Conservation (phyloP, 352 stramenopile species). For the Peronosclerospora sorghi region DNA sequence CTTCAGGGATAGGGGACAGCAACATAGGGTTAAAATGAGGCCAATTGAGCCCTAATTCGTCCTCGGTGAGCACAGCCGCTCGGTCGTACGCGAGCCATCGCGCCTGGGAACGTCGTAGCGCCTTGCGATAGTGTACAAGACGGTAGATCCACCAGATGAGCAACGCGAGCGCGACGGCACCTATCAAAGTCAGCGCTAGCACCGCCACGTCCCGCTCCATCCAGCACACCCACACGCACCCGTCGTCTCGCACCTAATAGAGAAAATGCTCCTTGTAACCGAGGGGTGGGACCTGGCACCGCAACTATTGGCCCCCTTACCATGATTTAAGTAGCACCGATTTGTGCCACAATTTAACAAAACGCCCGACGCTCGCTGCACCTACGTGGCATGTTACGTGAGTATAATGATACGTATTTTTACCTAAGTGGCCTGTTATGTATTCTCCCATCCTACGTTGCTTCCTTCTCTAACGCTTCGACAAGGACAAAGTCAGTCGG, state of each 20-base stretch:
- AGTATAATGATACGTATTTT: too few species aligned
- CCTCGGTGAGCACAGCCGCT: constrained; percentile 15
- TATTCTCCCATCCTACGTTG: background rate
- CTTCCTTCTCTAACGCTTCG: constrained; percentile 12
- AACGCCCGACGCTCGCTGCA: too few species aligned
- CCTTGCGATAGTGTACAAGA: constrained; percentile 49
- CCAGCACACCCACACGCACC: constrained; percentile 9
- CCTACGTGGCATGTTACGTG: too few species aligned
- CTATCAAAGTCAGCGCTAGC: constrained; percentile 31
- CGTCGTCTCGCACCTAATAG: constrained; percentile 10
- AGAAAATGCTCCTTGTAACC: too few species aligned
- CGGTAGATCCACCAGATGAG: constrained; percentile 44
- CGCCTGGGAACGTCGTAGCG: constrained; percentile 44
- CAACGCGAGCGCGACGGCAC: constrained; percentile 24
- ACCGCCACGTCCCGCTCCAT: constrained; percentile 36
- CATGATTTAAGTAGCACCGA: too few species aligned
- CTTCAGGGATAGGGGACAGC: constrained; percentile 61
- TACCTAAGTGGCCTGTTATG: too few species aligned
- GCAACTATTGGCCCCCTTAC: too few species aligned
- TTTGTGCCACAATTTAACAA: too few species aligned
- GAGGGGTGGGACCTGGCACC: too few species aligned
- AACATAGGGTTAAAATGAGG: constrained; percentile 39
- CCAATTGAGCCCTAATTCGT: constrained; percentile 33
- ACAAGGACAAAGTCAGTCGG: constrained; percentile 22
- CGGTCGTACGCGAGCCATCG: constrained; percentile 54